Evolutionary conservation across 148 eudicot genomes (phyloP).

Genomic region (Vaccinium vitisidaea): DNA sequence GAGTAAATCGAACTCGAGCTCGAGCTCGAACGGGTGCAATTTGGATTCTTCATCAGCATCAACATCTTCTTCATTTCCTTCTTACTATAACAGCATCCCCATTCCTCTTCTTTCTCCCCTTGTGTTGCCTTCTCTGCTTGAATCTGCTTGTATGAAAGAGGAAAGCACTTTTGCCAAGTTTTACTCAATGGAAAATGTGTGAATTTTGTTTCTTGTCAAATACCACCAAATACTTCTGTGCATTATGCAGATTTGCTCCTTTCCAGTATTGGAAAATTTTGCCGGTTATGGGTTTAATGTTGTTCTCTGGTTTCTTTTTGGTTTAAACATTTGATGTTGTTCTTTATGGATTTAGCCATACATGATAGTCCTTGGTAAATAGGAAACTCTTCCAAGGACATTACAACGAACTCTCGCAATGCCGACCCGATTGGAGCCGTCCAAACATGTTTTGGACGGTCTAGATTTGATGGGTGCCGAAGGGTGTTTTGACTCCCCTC

Average conservation of each 20-base stretch:
- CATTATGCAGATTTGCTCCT: not conserved
- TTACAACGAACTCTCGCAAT: not conserved
- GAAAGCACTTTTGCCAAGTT: slow-evolving; percentile 2
- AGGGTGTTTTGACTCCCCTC: no score
- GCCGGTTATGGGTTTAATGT: not conserved
- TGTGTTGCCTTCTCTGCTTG: slow-evolving; percentile 48
- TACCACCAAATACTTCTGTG: not conserved
- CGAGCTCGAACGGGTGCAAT: slow-evolving; percentile 6
- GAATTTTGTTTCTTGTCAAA: not conserved
- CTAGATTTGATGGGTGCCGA: no score
- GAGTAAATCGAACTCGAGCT: slow-evolving; percentile 13
- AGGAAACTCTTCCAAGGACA: not conserved
- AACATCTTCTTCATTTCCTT: slow-evolving; percentile 21
- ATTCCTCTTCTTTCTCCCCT: slow-evolving; percentile 70
- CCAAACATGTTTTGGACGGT: no score
- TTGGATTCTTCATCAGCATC: slow-evolving; percentile 25
- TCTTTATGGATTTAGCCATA: not conserved
- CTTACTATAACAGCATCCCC: slow-evolving; percentile 35
- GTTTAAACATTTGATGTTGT: not conserved
- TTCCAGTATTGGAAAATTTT: not conserved
- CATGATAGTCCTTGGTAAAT: no score
- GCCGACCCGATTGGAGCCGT: no score
- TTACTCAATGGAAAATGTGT: not conserved
- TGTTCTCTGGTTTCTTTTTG: not conserved
- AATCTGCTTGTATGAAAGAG: slow-evolving; percentile 27